A percentile compares a stretch with the other conserved stretches of the same genome.
Conservation (phyloP, 163 green algal species). For the Volvox carteri region DNA sequence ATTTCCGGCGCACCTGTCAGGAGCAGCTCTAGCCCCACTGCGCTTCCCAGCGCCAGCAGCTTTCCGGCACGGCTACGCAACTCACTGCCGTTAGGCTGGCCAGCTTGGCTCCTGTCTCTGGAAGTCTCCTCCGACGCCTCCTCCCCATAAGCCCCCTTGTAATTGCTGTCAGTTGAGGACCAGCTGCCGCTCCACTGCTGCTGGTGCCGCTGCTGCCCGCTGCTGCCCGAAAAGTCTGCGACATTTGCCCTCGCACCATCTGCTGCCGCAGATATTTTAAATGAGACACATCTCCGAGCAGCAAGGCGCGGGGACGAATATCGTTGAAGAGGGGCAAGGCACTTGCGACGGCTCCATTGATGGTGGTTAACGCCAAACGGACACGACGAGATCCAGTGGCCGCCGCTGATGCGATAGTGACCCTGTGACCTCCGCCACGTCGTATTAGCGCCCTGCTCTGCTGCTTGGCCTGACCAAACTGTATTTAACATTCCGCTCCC, state of each 20-base stretch:
- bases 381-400: too few species aligned
- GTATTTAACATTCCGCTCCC: neutral
- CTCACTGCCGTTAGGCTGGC: neutral
- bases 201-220: neutral
- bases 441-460: neutral
- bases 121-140: neutral
- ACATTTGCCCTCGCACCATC: too few species aligned
- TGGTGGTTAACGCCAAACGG: too few species aligned
- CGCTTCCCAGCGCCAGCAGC: neutral
- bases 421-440: too few species aligned
- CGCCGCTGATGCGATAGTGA: too few species aligned
- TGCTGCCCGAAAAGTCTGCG: too few species aligned
- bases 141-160: neutral
- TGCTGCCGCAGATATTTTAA: too few species aligned
- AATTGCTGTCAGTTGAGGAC: neutral
- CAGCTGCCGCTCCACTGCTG: neutral
- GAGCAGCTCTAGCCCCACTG: constrained; percentile 37
- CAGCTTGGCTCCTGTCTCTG: too few species aligned
- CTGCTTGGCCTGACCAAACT: neutral
- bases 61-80: neutral
- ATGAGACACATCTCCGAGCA: too few species aligned
- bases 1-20: constrained; percentile 40
- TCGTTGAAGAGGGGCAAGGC: too few species aligned
- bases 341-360: too few species aligned
- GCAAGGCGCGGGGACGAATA: too few species aligned